Evolutionary conservation across 2,329 filamentous ascomycete genomes (phyloP).

Genomic region (Fusarium bactridioides): DNA sequence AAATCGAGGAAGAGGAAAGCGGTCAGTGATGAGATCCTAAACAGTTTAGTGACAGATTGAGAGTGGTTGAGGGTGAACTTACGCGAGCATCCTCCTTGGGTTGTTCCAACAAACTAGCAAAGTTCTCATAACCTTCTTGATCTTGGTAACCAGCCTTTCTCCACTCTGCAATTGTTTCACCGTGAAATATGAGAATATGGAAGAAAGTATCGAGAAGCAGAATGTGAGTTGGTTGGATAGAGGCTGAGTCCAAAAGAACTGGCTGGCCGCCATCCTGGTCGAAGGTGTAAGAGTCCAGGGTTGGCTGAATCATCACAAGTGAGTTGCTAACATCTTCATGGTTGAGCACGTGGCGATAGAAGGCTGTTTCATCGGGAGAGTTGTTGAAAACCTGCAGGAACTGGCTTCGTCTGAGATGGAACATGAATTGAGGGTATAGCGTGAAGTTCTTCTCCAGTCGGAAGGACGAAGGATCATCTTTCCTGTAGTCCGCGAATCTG

Average conservation of each 20-base stretch:
- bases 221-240: conserved; percentile 93
- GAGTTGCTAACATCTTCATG: conserved; percentile 98
- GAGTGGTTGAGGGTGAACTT: conserved; percentile 48
- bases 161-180: conserved; percentile 98
- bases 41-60: conserved; percentile 30
- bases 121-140: conserved; percentile 98
- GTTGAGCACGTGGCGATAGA: conserved; percentile 95
- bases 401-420: conserved; percentile 94
- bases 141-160: conserved; percentile 97
- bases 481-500: conserved; percentile 95
- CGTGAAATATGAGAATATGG: conserved; percentile 99
- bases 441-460: conserved; percentile 98
- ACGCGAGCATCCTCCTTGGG: conserved; percentile 97
- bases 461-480: conserved; percentile 98
- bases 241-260: conserved; percentile 94
- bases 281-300: conserved; percentile 95
- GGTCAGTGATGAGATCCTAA: conserved; percentile 93
- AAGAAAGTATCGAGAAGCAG: conserved; percentile 98
- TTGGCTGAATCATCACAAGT: conserved; percentile 98
- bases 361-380: conserved; percentile 98
- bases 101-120: conserved; percentile 84
- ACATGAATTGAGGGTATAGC: conserved; percentile 99
- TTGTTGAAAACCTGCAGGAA: conserved; percentile 99
- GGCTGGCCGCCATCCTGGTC: conserved; percentile 93
- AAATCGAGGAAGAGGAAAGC: conserved; percentile 97